Base-by-base conservation (phyloP, 208 protist genomes). In the Crithidia sp. region DNA sequence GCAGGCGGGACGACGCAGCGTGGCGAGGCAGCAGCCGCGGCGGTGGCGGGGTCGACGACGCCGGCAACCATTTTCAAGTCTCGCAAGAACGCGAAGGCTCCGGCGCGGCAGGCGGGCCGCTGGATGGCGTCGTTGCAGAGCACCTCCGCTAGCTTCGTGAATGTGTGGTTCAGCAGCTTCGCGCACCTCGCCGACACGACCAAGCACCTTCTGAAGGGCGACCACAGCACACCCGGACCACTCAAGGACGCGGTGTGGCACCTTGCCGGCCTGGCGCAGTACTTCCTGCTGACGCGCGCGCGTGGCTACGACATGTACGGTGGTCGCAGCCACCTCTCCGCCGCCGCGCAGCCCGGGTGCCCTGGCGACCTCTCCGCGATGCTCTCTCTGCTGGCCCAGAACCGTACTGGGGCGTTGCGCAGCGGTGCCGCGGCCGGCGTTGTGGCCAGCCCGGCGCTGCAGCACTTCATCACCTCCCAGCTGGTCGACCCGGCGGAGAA, bases 161-260 rank as follows among this genome's bases (percentile, higher is more conserved):
- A 64, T 49, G 71, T 84, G 17, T 90, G 85, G 85, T 67, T 84
- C 50, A 64, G 69, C 45, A 77, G 71, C 57, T 90, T 90, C 55
- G 69, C 69, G 7, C 63, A 66, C 10, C 74, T 86, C 10, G 76
- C 75, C 12, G 79, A 90, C 67, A 87, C 76, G 9, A 71, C 85
- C 5, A 76, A 74, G 60, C 76, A 87, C 71, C 62, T 87, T 7
- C 73, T 90, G 41, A 69, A 81, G 47, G 59, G 67, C n/a, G 79
- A 80, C 19, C 80, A 85, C 63, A 45, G 52, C 71, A 77, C 74
- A 13, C 77, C 82, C 2, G 76, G 80, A 41, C 60, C 85, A 7
- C 60, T 90, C 59, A 76, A 87, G 72, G 70, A 56, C 14, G 74
- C 71, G 1, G 82, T 76, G 59, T 90, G 85, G 85, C 78, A 86